Evolutionary conservation across 192 early-diverging fungal genomes (phyloP), one percentile per base, ranked within the genome.

Genomic region (Umbelopsis sp.): DNA sequence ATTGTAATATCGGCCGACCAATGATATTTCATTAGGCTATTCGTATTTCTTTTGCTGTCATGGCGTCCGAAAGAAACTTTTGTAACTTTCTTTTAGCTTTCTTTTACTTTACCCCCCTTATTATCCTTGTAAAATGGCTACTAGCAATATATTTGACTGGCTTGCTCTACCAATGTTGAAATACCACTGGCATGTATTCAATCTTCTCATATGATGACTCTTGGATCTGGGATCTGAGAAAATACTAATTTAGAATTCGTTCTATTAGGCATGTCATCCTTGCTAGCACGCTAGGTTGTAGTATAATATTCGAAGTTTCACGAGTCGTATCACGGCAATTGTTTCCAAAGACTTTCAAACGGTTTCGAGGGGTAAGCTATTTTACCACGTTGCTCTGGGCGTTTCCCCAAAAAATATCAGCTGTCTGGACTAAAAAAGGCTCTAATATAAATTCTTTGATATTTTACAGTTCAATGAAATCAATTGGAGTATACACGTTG

Each of bases 401-500:
- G 3, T 37, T 61, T 27, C 5, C 55, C 27, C 27, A 30, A 35
- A 16, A 61, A n/a, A 18, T 18, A 58, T 27, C 27, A 35, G 9
- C 30, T 61, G 33, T 61, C 27, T 35, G 12, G 13, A 22, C 4
- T 21, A 35, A 65, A 46, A 23, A 10, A 6, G 37, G 27, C 27
- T 41, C 50, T 67, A 25, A 52, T 52, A 48, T 35, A 71, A 44
- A 65, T 35, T 27, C 47, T 13, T 20, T 5, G n/a, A 18, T 23
- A 33, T 5, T 55, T 48, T 64, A 61, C 47, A 74, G 73, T 78
- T 71, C 46, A 77, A 74, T 66, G 69, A 46, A 25, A 53, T 70
- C 58, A 87, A 92, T 83, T 92, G 90, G 89, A 80, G 82, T 53
- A 79, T 97, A 30, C 94, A 94, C 75, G 84, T 91, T 22, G 92